Percentiles rank a stretch among this genome's conserved stretches.
Conservation (phyloP, 1,284 basidiomycete genomes). For the Pseudozyma pruni region DNA sequence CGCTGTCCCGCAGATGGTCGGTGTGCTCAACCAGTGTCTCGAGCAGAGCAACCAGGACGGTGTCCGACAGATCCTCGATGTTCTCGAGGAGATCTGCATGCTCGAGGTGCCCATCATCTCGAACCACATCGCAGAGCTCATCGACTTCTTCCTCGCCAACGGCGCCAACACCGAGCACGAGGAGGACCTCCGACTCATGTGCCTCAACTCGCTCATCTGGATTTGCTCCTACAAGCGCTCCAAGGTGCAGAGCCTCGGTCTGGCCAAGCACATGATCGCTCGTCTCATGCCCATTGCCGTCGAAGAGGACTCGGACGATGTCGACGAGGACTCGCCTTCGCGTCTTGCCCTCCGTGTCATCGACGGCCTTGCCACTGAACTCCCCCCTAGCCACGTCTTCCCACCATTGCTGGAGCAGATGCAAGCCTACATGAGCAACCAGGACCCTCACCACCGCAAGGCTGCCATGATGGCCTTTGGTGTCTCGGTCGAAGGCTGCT, state of each 20-base stretch:
- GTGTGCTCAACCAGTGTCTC: slow-evolving; percentile 88
- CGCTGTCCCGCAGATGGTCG: slow-evolving; percentile 88
- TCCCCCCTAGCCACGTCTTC: slow-evolving; percentile 97
- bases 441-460: slow-evolving; percentile 76
- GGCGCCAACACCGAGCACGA: slow-evolving; percentile 85
- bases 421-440: slow-evolving; percentile 68
- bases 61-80: slow-evolving; percentile 91
- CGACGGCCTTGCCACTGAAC: slow-evolving; percentile 89
- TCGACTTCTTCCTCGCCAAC: slow-evolving; percentile 86
- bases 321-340: slow-evolving; percentile 86
- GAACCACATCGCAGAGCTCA: slow-evolving; percentile 86
- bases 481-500: slow-evolving; percentile 96
- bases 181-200: slow-evolving; percentile 85
- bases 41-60: slow-evolving; percentile 82
- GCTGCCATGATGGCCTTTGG: slow-evolving; percentile 96
- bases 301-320: slow-evolving; percentile 87
- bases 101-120: slow-evolving; percentile 92
- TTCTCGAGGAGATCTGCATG: slow-evolving; percentile 90
- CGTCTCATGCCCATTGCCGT: slow-evolving; percentile 93
- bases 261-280: slow-evolving; percentile 87
- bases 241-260: slow-evolving; percentile 86
- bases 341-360: slow-evolving; percentile 94
- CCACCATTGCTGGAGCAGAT: slow-evolving; percentile 79
- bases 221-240: slow-evolving; percentile 91
- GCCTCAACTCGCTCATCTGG: slow-evolving; percentile 95